These are phyloP conservation scores for Ilex aquifolium DNA, from an alignment of 257 asterid genomes.

Conservation along the genomic window DNA sequence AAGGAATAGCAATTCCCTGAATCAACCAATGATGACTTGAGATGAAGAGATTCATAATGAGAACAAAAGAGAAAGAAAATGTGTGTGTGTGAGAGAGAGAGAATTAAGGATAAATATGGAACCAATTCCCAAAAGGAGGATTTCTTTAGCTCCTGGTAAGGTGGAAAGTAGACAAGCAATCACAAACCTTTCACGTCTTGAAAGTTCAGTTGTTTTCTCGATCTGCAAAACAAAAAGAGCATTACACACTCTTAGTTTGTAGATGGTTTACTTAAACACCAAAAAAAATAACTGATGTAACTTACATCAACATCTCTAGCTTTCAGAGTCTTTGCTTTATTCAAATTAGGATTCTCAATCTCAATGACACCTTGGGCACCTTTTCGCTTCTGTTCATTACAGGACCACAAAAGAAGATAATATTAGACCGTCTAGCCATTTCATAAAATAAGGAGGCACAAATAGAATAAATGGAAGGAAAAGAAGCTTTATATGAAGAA, in stretches of 20 bases:
- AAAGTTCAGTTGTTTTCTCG: constrained; percentile 89
- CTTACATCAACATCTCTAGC: constrained; percentile 84
- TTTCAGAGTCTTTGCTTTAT: constrained; percentile 73
- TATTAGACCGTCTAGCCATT: constrained; percentile 2
- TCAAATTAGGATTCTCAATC: constrained; percentile 80
- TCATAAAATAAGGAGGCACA: background rate
- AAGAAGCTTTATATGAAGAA: background rate
- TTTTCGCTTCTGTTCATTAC: constrained; percentile 57
- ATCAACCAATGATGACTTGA: no score
- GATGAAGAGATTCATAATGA: no score
- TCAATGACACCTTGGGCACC: constrained; percentile 77
- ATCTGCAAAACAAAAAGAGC: constrained; percentile 35
- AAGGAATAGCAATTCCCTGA: no score
- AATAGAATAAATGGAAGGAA: background rate
- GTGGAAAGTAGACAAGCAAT: background rate
- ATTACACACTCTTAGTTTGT: constrained; percentile 3
- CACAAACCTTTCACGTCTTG: constrained; percentile 83
- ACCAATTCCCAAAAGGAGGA: no score
- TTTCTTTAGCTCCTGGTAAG: no score
- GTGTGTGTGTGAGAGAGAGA: no score
- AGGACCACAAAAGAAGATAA: constrained; percentile 7
- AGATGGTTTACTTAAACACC: background rate
- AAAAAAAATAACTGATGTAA: background rate
- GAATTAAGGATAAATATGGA: no score
- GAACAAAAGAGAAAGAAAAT: no score